Evolutionary conservation across 1,284 basidiomycete genomes (phyloP), one percentile per base, ranked within the genome.

Genomic region (Rhodofomes roseus): DNA sequence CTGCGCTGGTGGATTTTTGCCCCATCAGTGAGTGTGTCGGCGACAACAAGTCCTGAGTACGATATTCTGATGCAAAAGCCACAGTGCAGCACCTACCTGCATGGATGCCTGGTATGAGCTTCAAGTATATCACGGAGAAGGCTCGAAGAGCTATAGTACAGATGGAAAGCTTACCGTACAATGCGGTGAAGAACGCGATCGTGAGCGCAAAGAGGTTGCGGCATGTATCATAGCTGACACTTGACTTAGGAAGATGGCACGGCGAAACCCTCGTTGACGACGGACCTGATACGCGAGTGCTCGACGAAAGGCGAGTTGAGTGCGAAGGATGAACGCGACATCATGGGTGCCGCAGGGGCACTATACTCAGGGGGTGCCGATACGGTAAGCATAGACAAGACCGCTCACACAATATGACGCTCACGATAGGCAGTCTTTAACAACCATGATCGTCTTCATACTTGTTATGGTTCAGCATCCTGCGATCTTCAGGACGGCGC

Each of bases 391-490:
- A 34, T 11, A 34, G 11, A 4, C 31, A 34, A 34, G 31, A 5
- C 31, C 31, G 11, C 11, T 34, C 5, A 34, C 5, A 34, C 11
- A 34, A 34, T 34, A 11, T 34, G n/a, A n/a, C n/a, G 11, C 31
- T 34, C 31, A 34, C 31, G 11, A 11, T 11, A 11, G 31, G 11
- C 31, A 34, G 31, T 34, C 31, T 34, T 5, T 34, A 7, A 23
- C 56, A 7, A 34, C 31, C 4, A 12, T 57, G 12, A 9, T 27
- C 12, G 27, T 37, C 9, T 82, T 84, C 65, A 61, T 82, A 23
- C 72, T 83, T 23, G 77, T 80, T 4, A 81, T 84, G 81, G 70
- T 78, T 34, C 71, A 79, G 50, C 71, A 82, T 67, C 84, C 84
- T 1, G 71, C 78, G 4, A 78, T 79, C 1, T 76, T 80, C 61